Conservation (phyloP, 139 green algal species). For the Picochlorum sp. region DNA sequence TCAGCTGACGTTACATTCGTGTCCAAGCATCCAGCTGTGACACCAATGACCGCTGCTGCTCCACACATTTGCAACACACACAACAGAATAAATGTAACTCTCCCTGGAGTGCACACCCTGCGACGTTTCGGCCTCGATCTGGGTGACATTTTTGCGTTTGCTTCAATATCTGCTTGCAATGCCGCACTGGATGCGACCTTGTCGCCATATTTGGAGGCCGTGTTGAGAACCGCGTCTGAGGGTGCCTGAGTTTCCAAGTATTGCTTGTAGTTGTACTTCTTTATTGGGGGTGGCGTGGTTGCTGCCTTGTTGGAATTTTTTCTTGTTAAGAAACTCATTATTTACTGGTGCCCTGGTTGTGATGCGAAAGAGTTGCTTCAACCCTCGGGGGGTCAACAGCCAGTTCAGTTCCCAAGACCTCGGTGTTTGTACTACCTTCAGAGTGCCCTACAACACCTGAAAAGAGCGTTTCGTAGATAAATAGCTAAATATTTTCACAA, state of each 20-base stretch:
- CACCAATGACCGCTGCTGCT: constrained; percentile 2
- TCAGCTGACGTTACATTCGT: background rate
- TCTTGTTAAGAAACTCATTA: background rate
- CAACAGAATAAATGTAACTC: background rate
- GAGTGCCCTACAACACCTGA: too few species aligned
- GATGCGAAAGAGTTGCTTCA: too few species aligned
- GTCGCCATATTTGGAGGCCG: background rate
- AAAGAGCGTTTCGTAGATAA: too few species aligned
- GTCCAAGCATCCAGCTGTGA: background rate
- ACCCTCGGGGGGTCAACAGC: too few species aligned
- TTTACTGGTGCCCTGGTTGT: too few species aligned
- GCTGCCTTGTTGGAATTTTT: background rate
- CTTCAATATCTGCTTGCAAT: background rate
- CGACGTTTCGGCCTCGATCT: background rate
- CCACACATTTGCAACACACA: background rate
- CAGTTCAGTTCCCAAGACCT: too few species aligned
- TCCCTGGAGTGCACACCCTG: background rate
- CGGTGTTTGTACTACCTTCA: too few species aligned
- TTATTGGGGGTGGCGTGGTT: background rate
- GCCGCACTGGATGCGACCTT: background rate
- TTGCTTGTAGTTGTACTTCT: constrained; percentile 3
- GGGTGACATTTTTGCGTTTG: background rate
- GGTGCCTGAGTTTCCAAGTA: constrained; percentile 2
- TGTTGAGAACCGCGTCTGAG: background rate
- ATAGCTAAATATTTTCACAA: too few species aligned